These are phyloP conservation scores for Rhododendron williamsianum DNA, from an alignment of 148 eudicot species.

Conservation along the genomic window DNA sequence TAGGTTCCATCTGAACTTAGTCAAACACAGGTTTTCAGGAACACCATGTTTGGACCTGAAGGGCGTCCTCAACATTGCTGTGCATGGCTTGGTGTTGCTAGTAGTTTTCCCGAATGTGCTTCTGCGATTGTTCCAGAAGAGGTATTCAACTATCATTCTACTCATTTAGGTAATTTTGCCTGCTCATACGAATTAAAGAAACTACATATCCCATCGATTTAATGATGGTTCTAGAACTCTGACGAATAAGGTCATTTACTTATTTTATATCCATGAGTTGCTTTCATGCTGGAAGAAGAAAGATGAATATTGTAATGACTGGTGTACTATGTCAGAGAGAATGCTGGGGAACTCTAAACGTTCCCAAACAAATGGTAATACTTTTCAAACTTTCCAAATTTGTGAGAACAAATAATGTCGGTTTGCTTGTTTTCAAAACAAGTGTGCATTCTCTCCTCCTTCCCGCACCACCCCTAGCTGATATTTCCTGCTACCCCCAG, in stretches of 20 bases:
- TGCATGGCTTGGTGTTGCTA: slow-evolving; percentile 99
- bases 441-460: not conserved
- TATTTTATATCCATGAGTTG: not conserved
- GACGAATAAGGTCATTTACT: not conserved
- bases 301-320: not conserved
- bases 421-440: not conserved
- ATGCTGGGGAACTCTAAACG: not conserved
- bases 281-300: not conserved
- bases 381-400: not conserved
- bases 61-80: slow-evolving; percentile 99
- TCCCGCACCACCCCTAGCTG: not conserved
- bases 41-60: slow-evolving; percentile 99
- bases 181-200: not conserved
- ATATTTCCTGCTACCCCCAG: not conserved
- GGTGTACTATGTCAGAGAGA: not conserved
- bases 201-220: not conserved
- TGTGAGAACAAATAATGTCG: not conserved
- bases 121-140: slow-evolving; percentile 94
- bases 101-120: slow-evolving; percentile 98
- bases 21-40: slow-evolving; percentile 78
- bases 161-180: slow-evolving; percentile 10
- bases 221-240: not conserved
- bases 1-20: slow-evolving; percentile 6
- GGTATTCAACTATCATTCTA: slow-evolving; percentile 41
- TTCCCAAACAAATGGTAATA: not conserved